Evolutionary conservation across 2,329 filamentous ascomycete species (phyloP).

Genomic region (Fusarium zealandicum): DNA sequence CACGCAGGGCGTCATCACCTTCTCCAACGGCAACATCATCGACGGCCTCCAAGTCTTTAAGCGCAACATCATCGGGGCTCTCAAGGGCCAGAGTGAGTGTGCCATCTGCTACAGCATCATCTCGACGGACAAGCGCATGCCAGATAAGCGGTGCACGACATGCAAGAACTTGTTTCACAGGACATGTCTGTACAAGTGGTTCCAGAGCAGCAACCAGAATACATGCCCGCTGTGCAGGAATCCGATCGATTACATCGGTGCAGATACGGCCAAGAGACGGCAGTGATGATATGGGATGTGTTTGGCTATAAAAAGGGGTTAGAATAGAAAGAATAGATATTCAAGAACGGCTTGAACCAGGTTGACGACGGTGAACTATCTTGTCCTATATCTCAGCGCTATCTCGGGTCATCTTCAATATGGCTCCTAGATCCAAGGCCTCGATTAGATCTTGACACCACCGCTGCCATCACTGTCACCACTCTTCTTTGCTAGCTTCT

Average conservation of each 20-base stretch:
- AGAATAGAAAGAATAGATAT: slow-evolving; percentile 4
- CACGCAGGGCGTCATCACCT: slow-evolving; percentile 91
- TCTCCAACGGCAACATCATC: slow-evolving; percentile 86
- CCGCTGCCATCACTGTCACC: not conserved
- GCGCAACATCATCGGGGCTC: slow-evolving; percentile 82
- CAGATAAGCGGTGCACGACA: slow-evolving; percentile 88
- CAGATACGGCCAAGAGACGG: slow-evolving; percentile 50
- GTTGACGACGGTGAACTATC: not conserved
- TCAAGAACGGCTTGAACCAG: slow-evolving; percentile 15
- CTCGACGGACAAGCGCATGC: slow-evolving; percentile 84
- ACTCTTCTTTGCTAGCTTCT: not conserved
- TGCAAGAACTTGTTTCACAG: slow-evolving; percentile 96
- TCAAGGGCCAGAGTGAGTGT: slow-evolving; percentile 94
- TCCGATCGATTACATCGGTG: slow-evolving; percentile 70
- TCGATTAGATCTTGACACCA: slow-evolving; percentile 5
- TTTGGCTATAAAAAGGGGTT: not conserved
- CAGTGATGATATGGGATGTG: slow-evolving; percentile 30
- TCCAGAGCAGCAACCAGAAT: slow-evolving; percentile 89
- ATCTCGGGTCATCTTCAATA: not conserved
- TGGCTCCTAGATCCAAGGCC: no score
- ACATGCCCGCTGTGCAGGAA: slow-evolving; percentile 94
- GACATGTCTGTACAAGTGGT: slow-evolving; percentile 94
- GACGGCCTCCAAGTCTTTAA: slow-evolving; percentile 88
- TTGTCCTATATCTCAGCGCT: no score
- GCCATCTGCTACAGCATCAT: slow-evolving; percentile 98